Base-by-base conservation (phyloP, 331 rosid species). In the Rhamnella rubrinervis region DNA sequence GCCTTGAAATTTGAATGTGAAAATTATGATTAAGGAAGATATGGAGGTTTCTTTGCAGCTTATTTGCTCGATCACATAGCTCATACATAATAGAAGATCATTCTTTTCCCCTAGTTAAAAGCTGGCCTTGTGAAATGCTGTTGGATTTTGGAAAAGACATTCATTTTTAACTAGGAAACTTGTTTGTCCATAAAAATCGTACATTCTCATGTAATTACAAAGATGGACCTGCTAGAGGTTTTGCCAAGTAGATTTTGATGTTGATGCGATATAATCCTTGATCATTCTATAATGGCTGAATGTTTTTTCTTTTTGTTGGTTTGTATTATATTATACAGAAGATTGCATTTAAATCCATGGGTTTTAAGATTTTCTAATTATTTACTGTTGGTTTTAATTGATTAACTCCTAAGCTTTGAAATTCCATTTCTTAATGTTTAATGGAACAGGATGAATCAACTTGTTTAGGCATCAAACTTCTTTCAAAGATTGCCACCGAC, bases 391-490 rank as follows among this genome's bases (percentile, higher is more conserved):
- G 31, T 65, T 18, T 18, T 39, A 41, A 52, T 44, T 6, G 37
- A 20, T 15, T 16, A 56, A 53, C 57, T 49, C 67, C 59, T 67
- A 70, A 71, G 55, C 50, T 68, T 38, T 72, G 19, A 58, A 49
- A 8, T 44, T 31, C 41, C 70, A 26, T 23, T 71, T 53, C 37
- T 66, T 55, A 16, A 59, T 62, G 52, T 26, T 31, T 31, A 31
- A 75, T 75, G 81, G 74, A 71, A 68, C 92, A 90, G 98, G 85
- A 84, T 66, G 81, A 77, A 67, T 78, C 90, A 74, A 63, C 37
- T 78, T 90, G 96, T 79, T 84, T 90, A 70, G 84, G 97, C 66
- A 66, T 81, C 71, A 87, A 81, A 81, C 68, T 26, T 82, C 47
- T 49, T 68, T 49, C 90, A 20, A 80, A 77, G 78, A 77, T 58